Evolutionary conservation across 2,329 filamentous ascomycete species (phyloP).

Genomic region (Didymella exigua): DNA sequence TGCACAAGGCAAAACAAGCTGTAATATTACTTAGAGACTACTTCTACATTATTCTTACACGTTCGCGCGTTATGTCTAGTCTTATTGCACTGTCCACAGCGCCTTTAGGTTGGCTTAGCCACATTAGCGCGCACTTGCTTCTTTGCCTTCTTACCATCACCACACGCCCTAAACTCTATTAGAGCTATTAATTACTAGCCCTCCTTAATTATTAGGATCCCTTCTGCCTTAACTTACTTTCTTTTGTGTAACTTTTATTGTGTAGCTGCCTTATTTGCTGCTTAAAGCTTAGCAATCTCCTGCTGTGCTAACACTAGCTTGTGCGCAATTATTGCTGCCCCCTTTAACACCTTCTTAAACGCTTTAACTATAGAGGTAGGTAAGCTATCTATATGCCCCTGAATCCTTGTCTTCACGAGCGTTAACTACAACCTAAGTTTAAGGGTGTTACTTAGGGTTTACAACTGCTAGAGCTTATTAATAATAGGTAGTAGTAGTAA

Average conservation of each 20-base stretch:
- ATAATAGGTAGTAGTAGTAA: background rate
- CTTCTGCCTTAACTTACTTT: background rate
- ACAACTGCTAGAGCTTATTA: background rate
- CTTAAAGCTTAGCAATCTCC: no score
- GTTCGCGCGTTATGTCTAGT: no score
- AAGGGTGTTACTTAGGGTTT: background rate
- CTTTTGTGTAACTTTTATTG: constrained; percentile 5
- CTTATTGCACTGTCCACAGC: no score
- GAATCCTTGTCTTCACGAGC: no score
- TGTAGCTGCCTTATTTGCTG: no score
- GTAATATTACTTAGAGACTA: background rate
- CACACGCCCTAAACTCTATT: constrained; percentile 3
- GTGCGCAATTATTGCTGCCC: no score
- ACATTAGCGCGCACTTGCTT: background rate
- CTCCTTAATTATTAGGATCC: background rate
- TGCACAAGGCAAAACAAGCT: background rate
- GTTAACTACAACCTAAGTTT: background rate
- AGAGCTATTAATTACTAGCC: background rate
- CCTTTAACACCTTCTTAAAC: no score
- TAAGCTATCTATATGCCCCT: no score
- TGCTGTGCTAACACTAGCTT: no score
- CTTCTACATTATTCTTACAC: background rate
- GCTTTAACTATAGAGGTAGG: no score
- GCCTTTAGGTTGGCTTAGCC: background rate
- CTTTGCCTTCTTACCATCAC: constrained; percentile 2